A percentile compares a stretch with the other conserved stretches of the same genome.
These are phyloP conservation scores for Chernovozyma aurita DNA, from an alignment of 1,139 yeast genomes.

Conservation along the genomic window DNA sequence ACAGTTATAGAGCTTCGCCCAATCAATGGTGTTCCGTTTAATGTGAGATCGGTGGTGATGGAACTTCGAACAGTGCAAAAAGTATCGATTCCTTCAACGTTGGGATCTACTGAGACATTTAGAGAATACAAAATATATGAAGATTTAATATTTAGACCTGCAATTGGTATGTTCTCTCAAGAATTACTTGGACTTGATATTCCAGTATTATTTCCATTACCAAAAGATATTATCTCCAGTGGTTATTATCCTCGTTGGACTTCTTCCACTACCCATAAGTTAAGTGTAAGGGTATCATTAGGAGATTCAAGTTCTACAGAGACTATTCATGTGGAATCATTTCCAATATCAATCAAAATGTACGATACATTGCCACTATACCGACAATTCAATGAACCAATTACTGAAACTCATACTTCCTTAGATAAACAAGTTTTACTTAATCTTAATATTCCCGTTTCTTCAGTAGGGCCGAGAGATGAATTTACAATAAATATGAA, in stretches of 20 bases:
- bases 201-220: slow-evolving; percentile 57
- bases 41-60: slow-evolving; percentile 32
- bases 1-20: slow-evolving; percentile 40
- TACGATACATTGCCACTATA: slow-evolving; percentile 53
- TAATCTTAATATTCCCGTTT: slow-evolving; percentile 39
- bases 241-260: slow-evolving; percentile 38
- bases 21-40: slow-evolving; percentile 33
- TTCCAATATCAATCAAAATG: slow-evolving; percentile 45
- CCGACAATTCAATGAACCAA: slow-evolving; percentile 51
- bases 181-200: slow-evolving; percentile 51
- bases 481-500: slow-evolving; percentile 34
- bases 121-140: slow-evolving; percentile 34
- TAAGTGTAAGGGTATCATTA: slow-evolving; percentile 30
- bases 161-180: slow-evolving; percentile 31
- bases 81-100: slow-evolving; percentile 35
- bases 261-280: slow-evolving; percentile 34
- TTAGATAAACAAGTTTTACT: slow-evolving; percentile 39
- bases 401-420: slow-evolving; percentile 32
- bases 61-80: slow-evolving; percentile 37
- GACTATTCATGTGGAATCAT: slow-evolving; percentile 26
- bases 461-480: slow-evolving; percentile 52
- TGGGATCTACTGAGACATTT: slow-evolving; percentile 38
- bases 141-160: slow-evolving; percentile 33
- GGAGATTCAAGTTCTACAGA: slow-evolving; percentile 34
- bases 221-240: slow-evolving; percentile 47